Evolutionary conservation across 2,329 filamentous ascomycete genomes (phyloP).

Genomic region (Colletotrichum tofieldiae): DNA sequence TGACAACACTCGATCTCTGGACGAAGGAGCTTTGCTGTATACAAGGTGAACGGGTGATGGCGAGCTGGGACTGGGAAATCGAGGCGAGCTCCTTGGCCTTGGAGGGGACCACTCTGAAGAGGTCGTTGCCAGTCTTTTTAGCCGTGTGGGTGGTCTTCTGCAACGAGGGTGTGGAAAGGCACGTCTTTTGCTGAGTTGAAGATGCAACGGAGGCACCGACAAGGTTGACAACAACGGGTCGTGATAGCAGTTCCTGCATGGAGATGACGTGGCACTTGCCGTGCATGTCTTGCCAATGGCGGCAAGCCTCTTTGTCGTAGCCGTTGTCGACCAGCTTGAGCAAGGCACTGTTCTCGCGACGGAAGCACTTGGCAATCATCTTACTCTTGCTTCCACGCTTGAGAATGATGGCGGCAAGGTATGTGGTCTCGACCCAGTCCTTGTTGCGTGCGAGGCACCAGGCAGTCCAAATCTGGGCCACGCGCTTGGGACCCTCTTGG

Average conservation of each 20-base stretch:
- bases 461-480: conserved; percentile 28
- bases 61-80: background rate
- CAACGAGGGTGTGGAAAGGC: background rate
- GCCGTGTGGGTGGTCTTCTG: background rate
- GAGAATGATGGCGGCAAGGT: conserved; percentile 19
- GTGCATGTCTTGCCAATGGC: conserved; percentile 26
- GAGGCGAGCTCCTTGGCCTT: background rate
- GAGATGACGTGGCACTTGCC: conserved; percentile 32
- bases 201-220: background rate
- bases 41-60: background rate
- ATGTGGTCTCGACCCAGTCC: conserved; percentile 3
- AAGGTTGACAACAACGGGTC: background rate
- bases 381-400: conserved; percentile 14
- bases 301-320: conserved; percentile 7
- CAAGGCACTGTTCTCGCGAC: conserved; percentile 2
- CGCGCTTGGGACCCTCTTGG: background rate
- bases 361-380: conserved; percentile 18
- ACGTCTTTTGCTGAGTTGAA: background rate
- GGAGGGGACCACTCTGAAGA: background rate
- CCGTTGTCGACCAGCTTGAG: background rate
- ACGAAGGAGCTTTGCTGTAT: too few relatives aligned
- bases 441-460: conserved; percentile 30
- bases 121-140: background rate
- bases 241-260: background rate
- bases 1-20: background rate